phyloP scores from a whole-genome alignment of 352 stramenopile species.

The Globisporangium ultimum region DNA sequence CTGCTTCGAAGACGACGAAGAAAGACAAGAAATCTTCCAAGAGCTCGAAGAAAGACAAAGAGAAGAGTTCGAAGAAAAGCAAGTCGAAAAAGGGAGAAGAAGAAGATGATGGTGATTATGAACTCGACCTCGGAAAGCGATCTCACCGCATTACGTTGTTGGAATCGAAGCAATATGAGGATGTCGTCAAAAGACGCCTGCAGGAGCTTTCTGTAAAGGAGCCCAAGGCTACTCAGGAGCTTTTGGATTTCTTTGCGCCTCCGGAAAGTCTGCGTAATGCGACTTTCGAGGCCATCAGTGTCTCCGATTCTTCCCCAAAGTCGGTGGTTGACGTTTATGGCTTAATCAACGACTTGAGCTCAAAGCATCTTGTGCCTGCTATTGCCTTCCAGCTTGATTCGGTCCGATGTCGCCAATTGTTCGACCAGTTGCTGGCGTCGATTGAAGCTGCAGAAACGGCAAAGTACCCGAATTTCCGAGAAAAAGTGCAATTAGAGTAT shows the following conservation, averaged over 20 bases:
- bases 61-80: conserved; percentile 59
- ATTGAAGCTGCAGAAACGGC: conserved; percentile 71
- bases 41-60: conserved; percentile 41
- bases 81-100: conserved; percentile 66
- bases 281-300: conserved; percentile 48
- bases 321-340: conserved; percentile 66
- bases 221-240: conserved; percentile 78
- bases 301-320: conserved; percentile 43
- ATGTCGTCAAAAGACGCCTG: conserved; percentile 92
- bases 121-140: conserved; percentile 70
- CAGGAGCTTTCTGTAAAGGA: conserved; percentile 87
- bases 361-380: conserved; percentile 62
- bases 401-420: conserved; percentile 84
- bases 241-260: conserved; percentile 82
- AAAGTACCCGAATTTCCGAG: conserved; percentile 85
- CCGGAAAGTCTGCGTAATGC: conserved; percentile 60
- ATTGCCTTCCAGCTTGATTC: conserved; percentile 89
- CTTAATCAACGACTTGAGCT: conserved; percentile 64
- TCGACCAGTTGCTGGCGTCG: conserved; percentile 70
- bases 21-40: conserved; percentile 32
- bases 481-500: conserved; percentile 94
- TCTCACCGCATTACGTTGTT: conserved; percentile 95
- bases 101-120: conserved; percentile 55
- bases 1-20: conserved; percentile 8
- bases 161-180: conserved; percentile 97